phyloP scores from a whole-genome alignment of 768 basidiomycete genomes.

The Xerocomellus intermedius region DNA sequence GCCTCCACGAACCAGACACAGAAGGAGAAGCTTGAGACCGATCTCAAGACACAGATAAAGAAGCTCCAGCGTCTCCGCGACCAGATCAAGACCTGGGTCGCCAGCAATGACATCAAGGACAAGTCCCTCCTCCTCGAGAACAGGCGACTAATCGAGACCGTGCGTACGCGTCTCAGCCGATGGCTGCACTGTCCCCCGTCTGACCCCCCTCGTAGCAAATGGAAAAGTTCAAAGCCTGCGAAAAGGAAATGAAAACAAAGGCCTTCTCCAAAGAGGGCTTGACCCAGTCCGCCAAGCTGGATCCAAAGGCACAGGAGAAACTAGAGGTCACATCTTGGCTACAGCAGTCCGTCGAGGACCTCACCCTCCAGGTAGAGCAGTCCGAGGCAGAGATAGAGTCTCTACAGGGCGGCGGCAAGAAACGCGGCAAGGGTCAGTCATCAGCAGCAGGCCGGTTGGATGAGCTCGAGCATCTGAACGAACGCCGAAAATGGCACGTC shows the following conservation, averaged over 20 bases:
- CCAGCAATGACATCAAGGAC: constrained; percentile 98
- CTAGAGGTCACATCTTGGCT: constrained; percentile 87
- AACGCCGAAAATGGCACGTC: constrained; percentile 95
- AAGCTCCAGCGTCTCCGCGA: constrained; percentile 81
- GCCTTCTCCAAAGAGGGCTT: constrained; percentile 99
- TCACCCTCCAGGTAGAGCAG: constrained; percentile 89
- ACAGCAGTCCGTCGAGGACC: constrained; percentile 83
- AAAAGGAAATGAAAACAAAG: constrained; percentile 99
- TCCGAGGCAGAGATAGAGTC: constrained; percentile 94
- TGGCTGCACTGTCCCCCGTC: neutral
- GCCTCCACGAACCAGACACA: constrained; percentile 93
- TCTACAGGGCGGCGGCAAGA: constrained; percentile 78
- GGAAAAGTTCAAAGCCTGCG: constrained; percentile 99
- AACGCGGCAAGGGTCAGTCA: constrained; percentile 71
- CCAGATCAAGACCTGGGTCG: constrained; percentile 95
- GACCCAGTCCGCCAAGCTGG: constrained; percentile 89
- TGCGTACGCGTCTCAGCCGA: constrained; percentile 44
- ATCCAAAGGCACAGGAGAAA: constrained; percentile 97
- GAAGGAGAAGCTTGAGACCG: constrained; percentile 96
- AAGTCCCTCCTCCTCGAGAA: constrained; percentile 90
- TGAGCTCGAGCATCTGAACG: constrained; percentile 86
- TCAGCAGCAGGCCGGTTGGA: constrained; percentile 69
- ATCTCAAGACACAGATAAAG: constrained; percentile 99
- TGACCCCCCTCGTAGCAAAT: constrained; percentile 74
- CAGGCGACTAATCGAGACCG: constrained; percentile 94